Base-by-base conservation (phyloP, 805 yeast genomes). In the Wickerhamomyces hampshirensis region DNA sequence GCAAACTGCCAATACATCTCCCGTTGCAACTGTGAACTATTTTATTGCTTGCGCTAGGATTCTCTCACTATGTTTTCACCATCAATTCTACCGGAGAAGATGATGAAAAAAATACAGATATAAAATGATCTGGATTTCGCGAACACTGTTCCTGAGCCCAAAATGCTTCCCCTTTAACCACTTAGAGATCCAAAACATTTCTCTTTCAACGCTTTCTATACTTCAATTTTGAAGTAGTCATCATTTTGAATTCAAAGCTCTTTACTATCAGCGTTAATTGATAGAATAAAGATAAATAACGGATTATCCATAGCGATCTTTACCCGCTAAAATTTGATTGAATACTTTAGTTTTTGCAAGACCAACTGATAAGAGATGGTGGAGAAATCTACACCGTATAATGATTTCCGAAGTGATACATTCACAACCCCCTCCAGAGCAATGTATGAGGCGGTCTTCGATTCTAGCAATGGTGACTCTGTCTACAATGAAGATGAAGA, bases 401-500 rank as follows among this genome's bases (percentile, higher is more conserved):
- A 73, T 55, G 81, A 76, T 46, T 68, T 75, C 48, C 67, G 80
- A 58, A 72, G 91, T 51, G 98, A 89, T 59, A 89, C 97, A 1
- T 86, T 87, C 71, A 88, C 96, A 4, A 83, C 84, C 10, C 97
- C 97, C 16, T 77, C 95, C 1, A 64, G 66, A 23, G 66, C 74
- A 28, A 86, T 88, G 91, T 56, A 83, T 14, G 68, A 72, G 38
- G 77, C 87, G 31, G 77, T 75, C 31, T 34, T 66, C 18, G 47
- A 56, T 5, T 73, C 84, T 19, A 63, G 89, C 2, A 68, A 75
- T 32, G 97, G 97, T 30, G 97, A 89, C 54, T 73, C 91, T 8
- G 96, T 89, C n/a, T 86, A 86, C 62, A 70, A 75, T 44, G 96
- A 89, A 56, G 98, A 89, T 56, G 60, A 61, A 15, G 77, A 80